Conservation (phyloP, 306 rosid genomes). For the Chamaecrista fasciculata region DNA sequence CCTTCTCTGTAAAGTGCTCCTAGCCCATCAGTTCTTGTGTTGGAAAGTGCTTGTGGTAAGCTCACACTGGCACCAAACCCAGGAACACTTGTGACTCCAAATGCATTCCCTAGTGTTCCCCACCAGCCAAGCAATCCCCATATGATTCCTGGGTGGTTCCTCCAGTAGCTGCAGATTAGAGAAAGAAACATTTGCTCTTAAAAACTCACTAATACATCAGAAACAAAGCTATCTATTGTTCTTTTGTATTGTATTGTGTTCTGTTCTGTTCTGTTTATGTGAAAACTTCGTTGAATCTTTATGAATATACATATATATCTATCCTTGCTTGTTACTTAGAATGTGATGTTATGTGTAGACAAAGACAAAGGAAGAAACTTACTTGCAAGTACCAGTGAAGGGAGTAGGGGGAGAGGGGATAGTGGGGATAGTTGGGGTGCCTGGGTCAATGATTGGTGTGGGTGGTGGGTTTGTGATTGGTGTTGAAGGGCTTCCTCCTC, state of each 20-base stretch:
- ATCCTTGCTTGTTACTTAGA: background rate
- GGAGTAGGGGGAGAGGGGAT: conserved; percentile 84
- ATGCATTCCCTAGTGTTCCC: conserved; percentile 78
- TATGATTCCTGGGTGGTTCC: conserved; percentile 66
- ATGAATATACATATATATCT: no score
- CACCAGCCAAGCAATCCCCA: conserved; percentile 93
- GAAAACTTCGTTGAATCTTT: no score
- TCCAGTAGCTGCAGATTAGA: conserved; percentile 77
- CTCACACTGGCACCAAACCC: conserved; percentile 53
- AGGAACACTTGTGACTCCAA: conserved; percentile 56
- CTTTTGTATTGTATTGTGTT: no score
- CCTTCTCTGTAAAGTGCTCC: conserved; percentile 83
- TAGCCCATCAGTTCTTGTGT: conserved; percentile 73
- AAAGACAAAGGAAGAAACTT: conserved; percentile 32
- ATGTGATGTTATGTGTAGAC: background rate
- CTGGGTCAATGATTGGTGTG: conserved; percentile 48
- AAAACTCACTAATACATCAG: no score
- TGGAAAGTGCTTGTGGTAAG: conserved; percentile 77
- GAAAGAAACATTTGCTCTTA: no score
- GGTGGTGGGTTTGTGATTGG: conserved; percentile 58
- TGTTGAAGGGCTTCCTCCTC: conserved; percentile 41
- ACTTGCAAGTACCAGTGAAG: conserved; percentile 86
- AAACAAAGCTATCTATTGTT: no score
- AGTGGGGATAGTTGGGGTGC: conserved; percentile 48
- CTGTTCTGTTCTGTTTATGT: no score